Conservation (phyloP, 352 stramenopile species). For the Blastocystis sp. region DNA sequence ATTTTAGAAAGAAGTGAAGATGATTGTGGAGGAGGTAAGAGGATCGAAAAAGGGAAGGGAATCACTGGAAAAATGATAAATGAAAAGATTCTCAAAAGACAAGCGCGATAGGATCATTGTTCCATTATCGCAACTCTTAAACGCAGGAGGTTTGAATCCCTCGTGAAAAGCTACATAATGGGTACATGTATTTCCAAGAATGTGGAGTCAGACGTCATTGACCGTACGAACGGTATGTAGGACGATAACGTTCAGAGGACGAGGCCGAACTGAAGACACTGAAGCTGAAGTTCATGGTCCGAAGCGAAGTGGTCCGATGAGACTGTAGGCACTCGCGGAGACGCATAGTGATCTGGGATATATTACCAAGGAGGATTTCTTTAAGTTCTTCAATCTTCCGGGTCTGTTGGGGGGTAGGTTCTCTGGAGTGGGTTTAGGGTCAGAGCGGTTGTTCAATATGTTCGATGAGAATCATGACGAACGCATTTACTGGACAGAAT, state of each 20-base stretch:
- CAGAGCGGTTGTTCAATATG: slow-evolving; percentile 53
- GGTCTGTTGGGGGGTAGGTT: slow-evolving; percentile 31
- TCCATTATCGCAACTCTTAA: no score
- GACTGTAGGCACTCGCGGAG: slow-evolving; percentile 8
- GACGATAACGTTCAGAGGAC: not conserved
- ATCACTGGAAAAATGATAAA: no score
- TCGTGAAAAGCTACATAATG: no score
- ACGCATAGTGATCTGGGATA: slow-evolving; percentile 38
- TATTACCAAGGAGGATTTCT: slow-evolving; percentile 48
- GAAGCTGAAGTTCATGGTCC: slow-evolving; percentile 55
- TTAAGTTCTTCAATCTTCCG: slow-evolving; percentile 53
- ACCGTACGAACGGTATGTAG: not conserved
- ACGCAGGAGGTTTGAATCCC: no score
- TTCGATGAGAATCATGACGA: slow-evolving; percentile 54
- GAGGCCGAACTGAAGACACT: slow-evolving; percentile 41
- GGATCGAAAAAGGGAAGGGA: no score
- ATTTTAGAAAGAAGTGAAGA: not conserved
- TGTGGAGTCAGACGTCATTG: not conserved
- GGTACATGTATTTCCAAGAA: slow-evolving; percentile 5
- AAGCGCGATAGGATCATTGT: no score
- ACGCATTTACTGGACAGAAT: slow-evolving; percentile 40
- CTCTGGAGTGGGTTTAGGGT: not conserved
- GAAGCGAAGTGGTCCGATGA: not conserved
- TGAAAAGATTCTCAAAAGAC: no score
- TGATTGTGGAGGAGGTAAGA: no score